Conservation (phyloP, 208 protist genomes). For the Angomonas ambiguus region DNA sequence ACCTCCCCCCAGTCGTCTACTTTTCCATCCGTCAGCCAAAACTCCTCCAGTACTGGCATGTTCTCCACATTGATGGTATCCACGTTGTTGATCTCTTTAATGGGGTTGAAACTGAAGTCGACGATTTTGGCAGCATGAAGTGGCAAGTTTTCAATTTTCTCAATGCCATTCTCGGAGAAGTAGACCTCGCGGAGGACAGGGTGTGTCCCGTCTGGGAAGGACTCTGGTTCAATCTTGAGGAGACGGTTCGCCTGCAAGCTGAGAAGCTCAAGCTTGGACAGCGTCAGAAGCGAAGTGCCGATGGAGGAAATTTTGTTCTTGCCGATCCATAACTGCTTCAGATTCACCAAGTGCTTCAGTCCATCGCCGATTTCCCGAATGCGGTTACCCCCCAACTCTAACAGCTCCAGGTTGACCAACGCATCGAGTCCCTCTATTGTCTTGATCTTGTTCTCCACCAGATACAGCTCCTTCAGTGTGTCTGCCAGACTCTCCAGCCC, state of each 20-base stretch:
- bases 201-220: constrained; percentile 53
- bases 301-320: constrained; percentile 90
- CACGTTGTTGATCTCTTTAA: constrained; percentile 63
- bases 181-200: constrained; percentile 69
- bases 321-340: constrained; percentile 86
- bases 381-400: constrained; percentile 89
- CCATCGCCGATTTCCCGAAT: constrained; percentile 76
- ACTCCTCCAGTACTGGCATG: constrained; percentile 79
- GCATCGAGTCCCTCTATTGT: constrained; percentile 75
- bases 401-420: constrained; percentile 70
- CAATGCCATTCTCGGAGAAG: constrained; percentile 82
- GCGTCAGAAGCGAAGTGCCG: constrained; percentile 44
- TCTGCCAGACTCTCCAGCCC: constrained; percentile 62
- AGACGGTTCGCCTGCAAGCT: constrained; percentile 89
- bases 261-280: constrained; percentile 52
- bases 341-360: constrained; percentile 48
- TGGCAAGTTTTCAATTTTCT: constrained; percentile 54
- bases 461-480: constrained; percentile 84
- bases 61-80: constrained; percentile 52
- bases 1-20: constrained; percentile 81
- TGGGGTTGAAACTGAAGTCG: constrained; percentile 86
- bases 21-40: constrained; percentile 88
- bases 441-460: constrained; percentile 92
- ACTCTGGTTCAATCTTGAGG: constrained; percentile 49
- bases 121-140: constrained; percentile 51